Conservation (phyloP, 768 basidiomycete genomes). For the Asterophora lycoperdoides region DNA sequence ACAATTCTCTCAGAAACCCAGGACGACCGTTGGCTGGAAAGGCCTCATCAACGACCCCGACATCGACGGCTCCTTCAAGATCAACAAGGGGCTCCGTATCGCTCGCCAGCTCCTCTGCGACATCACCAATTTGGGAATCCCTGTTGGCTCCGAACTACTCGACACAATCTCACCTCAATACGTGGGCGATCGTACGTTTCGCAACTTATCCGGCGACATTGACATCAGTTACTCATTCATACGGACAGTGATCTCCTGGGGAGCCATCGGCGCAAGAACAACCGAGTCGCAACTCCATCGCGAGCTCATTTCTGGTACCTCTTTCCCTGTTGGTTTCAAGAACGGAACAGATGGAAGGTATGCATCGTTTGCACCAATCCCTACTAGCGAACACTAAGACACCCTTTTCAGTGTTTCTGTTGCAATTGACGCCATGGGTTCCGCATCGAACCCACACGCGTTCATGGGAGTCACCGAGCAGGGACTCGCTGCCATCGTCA, state of each 20-base stretch:
- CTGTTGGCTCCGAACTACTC: conserved; percentile 91
- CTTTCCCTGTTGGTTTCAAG: conserved; percentile 99
- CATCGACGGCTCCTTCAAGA: conserved; percentile 92
- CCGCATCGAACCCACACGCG: conserved; percentile 86
- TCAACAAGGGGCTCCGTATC: conserved; percentile 93
- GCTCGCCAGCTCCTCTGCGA: conserved; percentile 89
- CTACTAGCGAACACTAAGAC: no score
- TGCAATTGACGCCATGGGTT: conserved; percentile 97
- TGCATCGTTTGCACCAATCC: no score
- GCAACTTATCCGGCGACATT: no score
- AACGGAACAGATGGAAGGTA: conserved; percentile 99
- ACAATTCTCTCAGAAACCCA: no score
- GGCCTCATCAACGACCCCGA: no score
- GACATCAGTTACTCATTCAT: no score
- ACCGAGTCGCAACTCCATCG: no score
- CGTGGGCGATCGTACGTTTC: conserved; percentile 69
- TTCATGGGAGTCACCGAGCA: conserved; percentile 93
- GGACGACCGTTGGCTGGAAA: no score
- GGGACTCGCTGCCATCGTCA: no score
- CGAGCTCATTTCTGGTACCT: no score
- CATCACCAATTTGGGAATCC: conserved; percentile 83
- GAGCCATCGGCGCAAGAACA: conserved; percentile 92
- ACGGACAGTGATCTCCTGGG: no score
- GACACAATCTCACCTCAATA: conserved; percentile 79
- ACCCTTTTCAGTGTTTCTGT: no score